phyloP scores from a whole-genome alignment of 202 grass and related monocot species.

The Cymbopogon flexuosus region DNA sequence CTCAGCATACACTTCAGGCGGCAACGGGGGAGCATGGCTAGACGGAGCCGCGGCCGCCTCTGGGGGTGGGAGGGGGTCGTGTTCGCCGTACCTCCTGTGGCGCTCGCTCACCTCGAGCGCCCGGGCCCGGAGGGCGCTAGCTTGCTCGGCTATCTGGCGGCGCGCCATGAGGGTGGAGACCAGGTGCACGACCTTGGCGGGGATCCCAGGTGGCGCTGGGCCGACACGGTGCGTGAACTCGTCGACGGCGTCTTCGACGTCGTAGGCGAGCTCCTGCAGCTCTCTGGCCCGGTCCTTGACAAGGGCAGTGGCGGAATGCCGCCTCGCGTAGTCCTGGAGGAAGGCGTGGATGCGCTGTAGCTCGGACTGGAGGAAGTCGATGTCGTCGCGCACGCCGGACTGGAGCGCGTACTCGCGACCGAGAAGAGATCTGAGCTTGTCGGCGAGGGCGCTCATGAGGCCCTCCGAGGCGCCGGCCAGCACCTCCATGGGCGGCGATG shows the following conservation, averaged over 20 bases:
- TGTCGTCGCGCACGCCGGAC: not conserved
- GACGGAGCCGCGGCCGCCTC: not conserved
- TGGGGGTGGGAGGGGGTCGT: not conserved
- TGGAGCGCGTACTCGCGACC: not conserved
- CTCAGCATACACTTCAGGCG: not conserved
- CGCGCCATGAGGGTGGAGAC: not conserved
- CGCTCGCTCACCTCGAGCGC: not conserved
- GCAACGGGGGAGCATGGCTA: not conserved
- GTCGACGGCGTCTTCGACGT: not conserved
- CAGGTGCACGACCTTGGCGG: not conserved
- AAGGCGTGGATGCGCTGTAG: not conserved
- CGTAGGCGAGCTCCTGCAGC: not conserved
- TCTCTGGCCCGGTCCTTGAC: not conserved
- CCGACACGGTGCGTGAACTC: not conserved
- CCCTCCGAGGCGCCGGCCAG: not conserved
- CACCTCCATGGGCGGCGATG: not conserved
- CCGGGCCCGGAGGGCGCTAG: not conserved
- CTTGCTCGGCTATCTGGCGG: not conserved
- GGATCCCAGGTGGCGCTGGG: not conserved
- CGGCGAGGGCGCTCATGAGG: not conserved
- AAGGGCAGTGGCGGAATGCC: not conserved
- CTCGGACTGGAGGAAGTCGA: not conserved
- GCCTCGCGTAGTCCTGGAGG: not conserved
- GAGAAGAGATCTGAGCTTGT: not conserved
- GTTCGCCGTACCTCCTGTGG: too few species aligned